Evolutionary conservation across 192 early-diverging fungal species (phyloP), one percentile per base, ranked within the genome.

Genomic region (Entomortierella parvispora): DNA sequence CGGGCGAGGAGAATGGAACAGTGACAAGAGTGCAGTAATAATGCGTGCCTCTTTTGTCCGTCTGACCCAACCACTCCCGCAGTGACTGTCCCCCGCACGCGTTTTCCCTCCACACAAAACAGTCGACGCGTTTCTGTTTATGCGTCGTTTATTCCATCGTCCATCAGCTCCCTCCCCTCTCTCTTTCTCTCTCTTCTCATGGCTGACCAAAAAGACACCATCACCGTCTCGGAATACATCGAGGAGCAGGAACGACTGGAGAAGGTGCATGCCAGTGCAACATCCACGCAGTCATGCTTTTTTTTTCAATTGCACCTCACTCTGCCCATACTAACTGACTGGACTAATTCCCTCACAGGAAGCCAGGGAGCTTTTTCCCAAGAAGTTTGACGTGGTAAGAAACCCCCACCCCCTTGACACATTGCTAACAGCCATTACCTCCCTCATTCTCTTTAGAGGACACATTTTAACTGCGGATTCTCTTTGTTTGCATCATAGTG

Each of bases 171-270:
- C 40, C 18, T n/a, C 18, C 31, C 4, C 22, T 10, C 48, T 34
- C 23, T 14, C 14, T 33, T 8, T 23, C 25, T 0, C 14, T 12
- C 22, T 14, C n/a, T 31, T 8, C 52, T 55, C 44, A 77, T 77
- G 74, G 66, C 74, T 31, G 74, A 77, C 26, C 61, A 40, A 40
- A 40, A 72, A 34, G 74, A 77, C 18, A 68, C 60, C 66, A 77
- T 77, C 55, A 77, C 74, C n/a, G 74, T 77, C 23, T 77, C 74
- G 8, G 74, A 77, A 32, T 77, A 77, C 43, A 77, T 77, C 50
- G 74, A 65, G 5, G 65, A 77, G 49, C 74, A 77, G 28, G 74
- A 77, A 43, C 52, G 66, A 29, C 52, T 77, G 12, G 74, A 77
- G 25, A 62, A 77, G 62, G 70, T 71, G 44, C 10, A 2, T 28